phyloP scores from a whole-genome alignment of 345 rosid species.

The Brassica incana region DNA sequence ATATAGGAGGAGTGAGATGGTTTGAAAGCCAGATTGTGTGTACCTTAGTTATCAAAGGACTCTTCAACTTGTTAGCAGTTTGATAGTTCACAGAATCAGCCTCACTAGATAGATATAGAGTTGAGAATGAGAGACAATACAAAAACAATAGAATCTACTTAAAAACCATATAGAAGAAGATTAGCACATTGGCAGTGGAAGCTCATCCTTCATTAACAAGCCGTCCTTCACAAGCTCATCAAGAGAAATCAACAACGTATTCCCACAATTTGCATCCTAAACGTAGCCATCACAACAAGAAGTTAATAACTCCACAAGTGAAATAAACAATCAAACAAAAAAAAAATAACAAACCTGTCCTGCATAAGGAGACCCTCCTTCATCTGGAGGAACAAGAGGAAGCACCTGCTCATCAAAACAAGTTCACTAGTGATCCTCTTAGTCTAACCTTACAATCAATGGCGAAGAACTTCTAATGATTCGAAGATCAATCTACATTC shows the following conservation, averaged over 20 bases:
- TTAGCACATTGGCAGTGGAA: conserved; percentile 70
- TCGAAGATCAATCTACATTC: background rate
- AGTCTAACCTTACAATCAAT: background rate
- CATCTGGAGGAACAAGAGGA: conserved; percentile 94
- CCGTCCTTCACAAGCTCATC: conserved; percentile 91
- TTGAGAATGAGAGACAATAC: background rate
- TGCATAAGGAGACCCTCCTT: conserved; percentile 83
- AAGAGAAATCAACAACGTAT: conserved; percentile 83
- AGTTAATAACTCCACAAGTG: background rate
- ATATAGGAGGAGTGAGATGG: background rate
- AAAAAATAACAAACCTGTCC: conserved; percentile 63
- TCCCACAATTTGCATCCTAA: conserved; percentile 98
- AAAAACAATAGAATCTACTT: background rate
- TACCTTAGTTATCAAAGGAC: conserved; percentile 45
- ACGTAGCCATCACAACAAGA: conserved; percentile 13
- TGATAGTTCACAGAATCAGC: background rate
- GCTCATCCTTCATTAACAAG: conserved; percentile 63
- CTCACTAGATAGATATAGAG: background rate
- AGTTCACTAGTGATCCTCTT: background rate
- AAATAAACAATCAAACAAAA: background rate
- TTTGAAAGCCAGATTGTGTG: background rate
- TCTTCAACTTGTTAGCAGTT: background rate
- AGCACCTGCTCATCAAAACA: conserved; percentile 60
- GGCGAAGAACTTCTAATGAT: background rate
- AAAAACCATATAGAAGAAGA: conserved; percentile 2